Conservation (phyloP, 148 eudicot species). For the Chenopodium berlandieri region DNA sequence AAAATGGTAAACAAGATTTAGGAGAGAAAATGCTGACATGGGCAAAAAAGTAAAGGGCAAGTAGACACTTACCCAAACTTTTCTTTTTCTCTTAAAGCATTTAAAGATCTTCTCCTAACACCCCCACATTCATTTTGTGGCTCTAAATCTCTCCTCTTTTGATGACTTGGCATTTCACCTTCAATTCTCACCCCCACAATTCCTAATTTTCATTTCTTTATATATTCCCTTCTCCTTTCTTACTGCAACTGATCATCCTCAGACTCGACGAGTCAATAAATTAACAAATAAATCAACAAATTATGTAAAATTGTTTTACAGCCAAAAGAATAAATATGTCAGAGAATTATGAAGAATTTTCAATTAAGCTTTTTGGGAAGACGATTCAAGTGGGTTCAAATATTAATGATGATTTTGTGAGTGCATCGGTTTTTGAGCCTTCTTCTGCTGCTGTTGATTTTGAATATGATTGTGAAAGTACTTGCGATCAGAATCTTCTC, state of each 20-base stretch:
- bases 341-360: conserved; percentile 35
- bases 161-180: conserved; percentile 54
- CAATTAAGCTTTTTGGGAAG: conserved; percentile 68
- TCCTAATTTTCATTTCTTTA: background rate
- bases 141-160: conserved; percentile 35
- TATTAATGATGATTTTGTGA: background rate
- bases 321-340: conserved; percentile 31
- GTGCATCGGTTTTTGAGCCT: background rate
- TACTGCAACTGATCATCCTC: conserved; percentile 3
- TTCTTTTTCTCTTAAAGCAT: conserved; percentile 11
- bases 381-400: conserved; percentile 37
- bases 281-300: too few relatives aligned
- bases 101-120: conserved; percentile 34
- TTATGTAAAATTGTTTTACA: background rate
- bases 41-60: conserved; percentile 28
- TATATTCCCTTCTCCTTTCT: conserved; percentile 16
- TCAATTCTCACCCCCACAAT: conserved; percentile 19
- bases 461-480: conserved; percentile 28
- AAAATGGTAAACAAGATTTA: background rate
- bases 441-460: conserved; percentile 4
- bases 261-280: too few relatives aligned
- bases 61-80: conserved; percentile 18
- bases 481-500: conserved; percentile 16
- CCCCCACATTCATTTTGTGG: conserved; percentile 64
- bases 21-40: conserved; percentile 33